Conservation (phyloP, 2,329 filamentous ascomycete genomes). For the Hyphodiscus sp. region DNA sequence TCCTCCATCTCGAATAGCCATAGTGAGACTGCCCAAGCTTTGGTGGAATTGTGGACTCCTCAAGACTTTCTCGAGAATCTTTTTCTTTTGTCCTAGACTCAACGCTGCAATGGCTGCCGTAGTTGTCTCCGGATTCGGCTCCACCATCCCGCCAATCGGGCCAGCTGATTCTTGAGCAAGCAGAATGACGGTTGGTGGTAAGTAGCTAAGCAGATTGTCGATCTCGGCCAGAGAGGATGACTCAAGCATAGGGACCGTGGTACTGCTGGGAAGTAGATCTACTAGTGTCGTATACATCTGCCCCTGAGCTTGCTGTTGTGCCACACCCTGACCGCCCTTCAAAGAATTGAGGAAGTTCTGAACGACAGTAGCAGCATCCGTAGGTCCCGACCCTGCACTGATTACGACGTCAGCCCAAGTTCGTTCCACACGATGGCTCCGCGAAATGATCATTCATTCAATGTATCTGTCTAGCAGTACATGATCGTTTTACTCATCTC, state of each 20-base stretch:
- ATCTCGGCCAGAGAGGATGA: conserved; percentile 50
- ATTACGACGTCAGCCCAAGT: conserved; percentile 38
- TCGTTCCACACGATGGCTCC: conserved; percentile 1
- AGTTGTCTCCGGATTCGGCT: conserved; percentile 62
- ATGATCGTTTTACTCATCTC: conserved; percentile 20
- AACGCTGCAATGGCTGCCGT: conserved; percentile 69
- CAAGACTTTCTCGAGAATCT: conserved; percentile 72
- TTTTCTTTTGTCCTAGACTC: conserved; percentile 69
- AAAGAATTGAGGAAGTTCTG: conserved; percentile 86
- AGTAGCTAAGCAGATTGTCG: conserved; percentile 67
- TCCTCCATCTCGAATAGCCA: conserved; percentile 84
- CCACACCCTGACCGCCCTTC: conserved; percentile 42
- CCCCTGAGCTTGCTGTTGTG: conserved; percentile 42
- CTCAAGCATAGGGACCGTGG: conserved; percentile 72
- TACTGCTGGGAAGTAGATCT: conserved; percentile 73
- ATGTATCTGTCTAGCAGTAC: conserved; percentile 30
- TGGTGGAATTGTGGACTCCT: conserved; percentile 88
- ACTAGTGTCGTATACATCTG: conserved; percentile 75
- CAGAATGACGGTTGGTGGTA: conserved; percentile 74
- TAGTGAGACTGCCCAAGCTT: conserved; percentile 75
- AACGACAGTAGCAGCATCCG: conserved; percentile 70
- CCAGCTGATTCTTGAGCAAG: conserved; percentile 63
- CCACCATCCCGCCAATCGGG: conserved; percentile 49
- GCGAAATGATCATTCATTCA: conserved; percentile 23
- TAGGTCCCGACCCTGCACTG: conserved; percentile 52